Evolutionary conservation across 129 eudicot species (phyloP), one percentile per base, ranked within the genome.

Genomic region (Silybum marianum): DNA sequence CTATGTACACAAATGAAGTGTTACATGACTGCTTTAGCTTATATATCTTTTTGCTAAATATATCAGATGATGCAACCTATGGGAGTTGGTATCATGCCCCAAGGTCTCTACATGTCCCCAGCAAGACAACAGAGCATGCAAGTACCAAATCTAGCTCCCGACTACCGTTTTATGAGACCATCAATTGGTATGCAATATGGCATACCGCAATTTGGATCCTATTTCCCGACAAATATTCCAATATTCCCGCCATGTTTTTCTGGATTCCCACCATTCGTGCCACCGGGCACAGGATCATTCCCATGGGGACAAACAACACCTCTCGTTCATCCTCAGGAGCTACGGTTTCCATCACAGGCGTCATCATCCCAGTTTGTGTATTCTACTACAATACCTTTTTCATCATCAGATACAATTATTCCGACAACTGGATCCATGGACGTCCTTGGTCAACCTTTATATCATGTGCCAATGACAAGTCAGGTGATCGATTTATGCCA

Each of bases 231-330:
- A 69, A 69, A 69, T 23, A 26, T 69, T 32, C 82, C 76, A 1
- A 21, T 69, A 28, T 30, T 69, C 70, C 54, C 76, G 19, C 74
- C 74, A 40, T n/a, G 48, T 46, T 44, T 78, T 9, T n/a, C 28
- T 69, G 69, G 82, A 51, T 78, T 42, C 48, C 48, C 48, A 78
- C 69, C 30, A 28, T 78, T 78, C 21, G 21, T 78, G 81, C 81
- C 74, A 24, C 74, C 21, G 65, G 75, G 46, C 75, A 25, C 44
- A 4, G 44, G 21, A 44, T 18, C 82, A 68, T 48, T 28, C 22
- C 40, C 75, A 44, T 44, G 28, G 82, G 26, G 38, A 32, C 69
- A 69, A 42, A 42, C 75, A 79, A 69, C 69, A 12, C 82, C 76
- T 79, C 48, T 25, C 32, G 25, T 78, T 26, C 48, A 23, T 39